phyloP scores from a whole-genome alignment of 208 protist genomes.

The Acanthamoeba quina region DNA sequence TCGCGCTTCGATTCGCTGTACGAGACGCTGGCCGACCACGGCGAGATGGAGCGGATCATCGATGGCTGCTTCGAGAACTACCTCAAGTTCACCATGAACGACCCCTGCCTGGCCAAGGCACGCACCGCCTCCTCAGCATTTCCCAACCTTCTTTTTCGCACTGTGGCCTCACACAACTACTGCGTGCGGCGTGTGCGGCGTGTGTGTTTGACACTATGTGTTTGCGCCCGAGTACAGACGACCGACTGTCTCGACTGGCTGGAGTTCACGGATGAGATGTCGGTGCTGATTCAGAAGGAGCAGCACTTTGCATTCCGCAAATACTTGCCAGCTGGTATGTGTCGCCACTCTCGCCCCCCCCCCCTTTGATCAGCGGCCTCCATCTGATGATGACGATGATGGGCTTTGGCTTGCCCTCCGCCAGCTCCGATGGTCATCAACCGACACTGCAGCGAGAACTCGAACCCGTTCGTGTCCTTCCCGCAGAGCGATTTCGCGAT shows the following conservation, averaged over 20 bases:
- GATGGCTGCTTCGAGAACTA: slow-evolving; percentile 71
- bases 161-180: background rate
- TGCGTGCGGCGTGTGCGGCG: background rate
- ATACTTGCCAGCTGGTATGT: slow-evolving; percentile 16
- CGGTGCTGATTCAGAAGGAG: slow-evolving; percentile 17
- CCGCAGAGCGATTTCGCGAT: slow-evolving; percentile 20
- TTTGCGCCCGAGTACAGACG: background rate
- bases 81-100: slow-evolving; percentile 57
- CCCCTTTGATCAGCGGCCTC: background rate
- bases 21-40: slow-evolving; percentile 25
- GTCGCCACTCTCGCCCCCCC: no score
- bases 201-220: background rate
- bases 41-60: slow-evolving; percentile 64
- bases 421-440: slow-evolving; percentile 51
- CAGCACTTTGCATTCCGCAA: slow-evolving; percentile 61
- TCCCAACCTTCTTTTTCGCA: background rate
- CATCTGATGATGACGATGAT: background rate
- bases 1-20: slow-evolving; percentile 60
- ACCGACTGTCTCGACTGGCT: slow-evolving; percentile 33
- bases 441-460: slow-evolving; percentile 41
- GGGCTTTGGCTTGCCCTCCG: background rate
- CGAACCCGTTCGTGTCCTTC: slow-evolving; percentile 28
- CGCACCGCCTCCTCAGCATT: background rate
- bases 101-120: slow-evolving; percentile 46
- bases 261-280: slow-evolving; percentile 33